Base-by-base conservation (phyloP, 139 green algal species). In the Mesotaenium endlicherianum region DNA sequence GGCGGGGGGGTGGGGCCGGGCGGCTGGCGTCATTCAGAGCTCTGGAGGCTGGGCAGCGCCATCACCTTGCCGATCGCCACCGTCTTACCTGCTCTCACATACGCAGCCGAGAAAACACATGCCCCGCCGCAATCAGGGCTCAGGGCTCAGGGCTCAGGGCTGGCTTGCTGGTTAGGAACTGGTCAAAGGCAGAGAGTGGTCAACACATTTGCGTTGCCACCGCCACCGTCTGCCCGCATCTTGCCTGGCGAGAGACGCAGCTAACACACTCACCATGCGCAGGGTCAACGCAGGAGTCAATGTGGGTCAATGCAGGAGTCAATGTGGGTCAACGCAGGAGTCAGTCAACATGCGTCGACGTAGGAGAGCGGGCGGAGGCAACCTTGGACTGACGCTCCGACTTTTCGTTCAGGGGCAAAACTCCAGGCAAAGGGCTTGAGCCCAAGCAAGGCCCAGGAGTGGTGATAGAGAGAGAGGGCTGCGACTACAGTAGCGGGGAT, bases 61-160 rank as follows among this genome's bases (percentile, higher is more conserved):
- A 70, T 80, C 39, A 91, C 80, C 85, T 92, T 92, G 16, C 89
- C 89, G 43, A 92, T 92, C 11, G 89, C 89, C 17, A 92, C 89
- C 11, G 89, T 92, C 81, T 88, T 88, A 8, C 81, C 79, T 83
- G 70, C 5, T 5, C 69, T 76, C 14, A 83, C 16, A 82, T 36
- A 85, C 77, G 0, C 47, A 5, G 39, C n/a, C 0, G 36, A 71
- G 31, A 38, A 84, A 2, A 20, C 30, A 68, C 16, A 5, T 82
- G 4, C 14, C 36, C 26, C 3, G 14, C 30, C 84, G 14, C 26
- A 83, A 83, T 40, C 6, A 59, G 14, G 16, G 70, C 34, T 82
- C 75, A 77, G 82, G 68, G 64, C 64, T 77, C 14, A 77, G 6
- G 82, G 16, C n/a, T 83, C 75, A 82, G 30, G 26, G 5, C 57